Evolutionary conservation across 805 yeast species (phyloP).

Genomic region (Yarrowia sp.): DNA sequence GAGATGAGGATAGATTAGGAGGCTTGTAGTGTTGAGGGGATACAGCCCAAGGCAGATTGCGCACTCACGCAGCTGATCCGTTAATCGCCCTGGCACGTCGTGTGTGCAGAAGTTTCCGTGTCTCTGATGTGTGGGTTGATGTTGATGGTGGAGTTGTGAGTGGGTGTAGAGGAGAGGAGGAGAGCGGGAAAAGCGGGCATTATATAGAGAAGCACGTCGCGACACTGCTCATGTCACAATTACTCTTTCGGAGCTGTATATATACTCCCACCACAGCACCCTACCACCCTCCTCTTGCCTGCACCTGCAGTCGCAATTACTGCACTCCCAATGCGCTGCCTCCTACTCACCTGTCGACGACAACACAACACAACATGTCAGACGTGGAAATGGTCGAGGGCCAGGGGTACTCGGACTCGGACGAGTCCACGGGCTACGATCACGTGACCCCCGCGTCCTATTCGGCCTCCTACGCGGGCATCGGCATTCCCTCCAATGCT

Average conservation of each 20-base stretch:
- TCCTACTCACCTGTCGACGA: neutral
- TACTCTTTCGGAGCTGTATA: too few species aligned
- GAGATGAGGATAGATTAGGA: too few species aligned
- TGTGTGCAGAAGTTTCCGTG: too few species aligned
- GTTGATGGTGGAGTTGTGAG: neutral
- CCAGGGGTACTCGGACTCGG: conserved; percentile 27
- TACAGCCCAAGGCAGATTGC: too few species aligned
- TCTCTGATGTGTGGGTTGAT: too few species aligned
- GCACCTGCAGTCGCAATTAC: neutral
- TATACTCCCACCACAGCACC: neutral
- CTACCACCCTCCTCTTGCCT: neutral
- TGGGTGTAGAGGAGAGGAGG: neutral
- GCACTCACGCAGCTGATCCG: too few species aligned
- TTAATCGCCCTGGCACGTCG: too few species aligned
- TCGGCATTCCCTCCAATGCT: neutral
- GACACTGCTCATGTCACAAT: too few species aligned
- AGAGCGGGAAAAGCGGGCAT: too few species aligned
- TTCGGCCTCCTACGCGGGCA: conserved; percentile 16
- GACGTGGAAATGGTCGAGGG: conserved; percentile 28
- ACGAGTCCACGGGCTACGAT: conserved; percentile 15
- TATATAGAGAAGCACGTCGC: too few species aligned
- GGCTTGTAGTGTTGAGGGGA: too few species aligned
- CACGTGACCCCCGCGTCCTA: conserved; percentile 10
- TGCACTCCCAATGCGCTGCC: conserved; percentile 19
- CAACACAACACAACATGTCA: conserved; percentile 16